Evolutionary conservation across 352 stramenopile genomes (phyloP).

Genomic region (Phytopythium vexans): DNA sequence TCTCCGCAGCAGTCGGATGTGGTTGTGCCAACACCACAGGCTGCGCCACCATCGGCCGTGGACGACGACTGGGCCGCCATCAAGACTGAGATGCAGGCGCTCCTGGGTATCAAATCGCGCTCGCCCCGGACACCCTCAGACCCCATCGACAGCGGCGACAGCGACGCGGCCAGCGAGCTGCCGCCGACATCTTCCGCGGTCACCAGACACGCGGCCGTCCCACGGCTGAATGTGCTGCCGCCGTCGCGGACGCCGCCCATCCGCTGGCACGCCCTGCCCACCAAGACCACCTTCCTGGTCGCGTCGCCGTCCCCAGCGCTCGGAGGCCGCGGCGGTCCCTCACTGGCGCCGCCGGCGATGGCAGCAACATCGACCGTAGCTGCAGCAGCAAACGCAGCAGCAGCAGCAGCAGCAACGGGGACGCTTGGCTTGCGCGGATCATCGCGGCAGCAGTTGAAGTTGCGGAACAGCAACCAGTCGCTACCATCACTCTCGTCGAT

Average conservation of each 20-base stretch:
- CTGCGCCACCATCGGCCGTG: too few species aligned
- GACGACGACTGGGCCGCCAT: conserved; percentile 34
- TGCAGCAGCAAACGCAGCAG: neutral
- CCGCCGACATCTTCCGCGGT: neutral
- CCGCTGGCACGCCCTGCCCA: neutral
- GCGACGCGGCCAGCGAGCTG: neutral
- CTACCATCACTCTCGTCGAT: conserved; percentile 24
- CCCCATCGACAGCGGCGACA: neutral
- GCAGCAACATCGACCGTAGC: too few species aligned
- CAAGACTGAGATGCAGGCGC: conserved; percentile 24
- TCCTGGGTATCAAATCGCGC: conserved; percentile 19
- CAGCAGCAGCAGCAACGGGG: neutral
- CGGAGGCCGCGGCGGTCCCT: too few species aligned
- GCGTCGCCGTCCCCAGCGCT: neutral
- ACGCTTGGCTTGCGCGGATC: neutral
- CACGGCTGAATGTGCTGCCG: conserved; percentile 39
- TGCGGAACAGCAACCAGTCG: conserved; percentile 17
- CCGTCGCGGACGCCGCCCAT: conserved; percentile 30
- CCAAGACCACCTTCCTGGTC: neutral
- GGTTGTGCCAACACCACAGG: too few species aligned
- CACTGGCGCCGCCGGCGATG: too few species aligned
- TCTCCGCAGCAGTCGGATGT: too few species aligned
- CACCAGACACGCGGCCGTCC: neutral
- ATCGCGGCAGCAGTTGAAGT: conserved; percentile 4
- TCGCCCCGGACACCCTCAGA: neutral